These are phyloP conservation scores for Acidomyces sp. DNA, from an alignment of 495 filamentous ascomycete species.

Conservation along the genomic window DNA sequence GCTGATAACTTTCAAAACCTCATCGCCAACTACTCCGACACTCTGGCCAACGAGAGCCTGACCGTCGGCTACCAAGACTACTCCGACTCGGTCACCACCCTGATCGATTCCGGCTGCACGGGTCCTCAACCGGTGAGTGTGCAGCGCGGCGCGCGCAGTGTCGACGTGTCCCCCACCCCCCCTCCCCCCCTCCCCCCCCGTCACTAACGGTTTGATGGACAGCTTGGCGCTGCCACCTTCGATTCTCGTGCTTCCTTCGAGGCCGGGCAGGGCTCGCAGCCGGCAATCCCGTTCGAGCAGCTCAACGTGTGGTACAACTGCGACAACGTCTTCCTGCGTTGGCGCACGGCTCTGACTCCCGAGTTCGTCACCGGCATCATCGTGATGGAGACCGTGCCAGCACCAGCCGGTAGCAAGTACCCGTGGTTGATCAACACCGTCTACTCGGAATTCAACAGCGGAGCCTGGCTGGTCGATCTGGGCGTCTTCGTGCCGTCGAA, in stretches of 20 bases:
- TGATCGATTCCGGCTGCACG: constrained; percentile 17
- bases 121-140: constrained; percentile 9
- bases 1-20: constrained; percentile 13
- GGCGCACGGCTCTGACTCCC: constrained; percentile 6
- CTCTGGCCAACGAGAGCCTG: constrained; percentile 5
- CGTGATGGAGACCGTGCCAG: constrained; percentile 11
- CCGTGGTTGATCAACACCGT: constrained; percentile 16
- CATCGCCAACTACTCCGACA: constrained; percentile 11
- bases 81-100: constrained; percentile 13
- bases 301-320: constrained; percentile 18
- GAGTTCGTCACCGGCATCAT: constrained; percentile 19
- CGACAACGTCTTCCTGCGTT: constrained; percentile 20
- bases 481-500: constrained; percentile 11
- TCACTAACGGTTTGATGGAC: neutral
- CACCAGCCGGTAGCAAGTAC: constrained; percentile 1
- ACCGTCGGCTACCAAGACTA: constrained; percentile 11
- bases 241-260: constrained; percentile 9
- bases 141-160: too few relatives aligned
- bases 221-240: constrained; percentile 13
- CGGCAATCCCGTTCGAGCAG: constrained; percentile 14
- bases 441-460: constrained; percentile 14
- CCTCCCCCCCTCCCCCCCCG: too few relatives aligned
- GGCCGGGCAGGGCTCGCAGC: constrained; percentile 12
- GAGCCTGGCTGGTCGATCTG: constrained; percentile 12
- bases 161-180: too few relatives aligned